Evolutionary conservation across 305 asterid species (phyloP).

Genomic region (Nicotiana rustica): DNA sequence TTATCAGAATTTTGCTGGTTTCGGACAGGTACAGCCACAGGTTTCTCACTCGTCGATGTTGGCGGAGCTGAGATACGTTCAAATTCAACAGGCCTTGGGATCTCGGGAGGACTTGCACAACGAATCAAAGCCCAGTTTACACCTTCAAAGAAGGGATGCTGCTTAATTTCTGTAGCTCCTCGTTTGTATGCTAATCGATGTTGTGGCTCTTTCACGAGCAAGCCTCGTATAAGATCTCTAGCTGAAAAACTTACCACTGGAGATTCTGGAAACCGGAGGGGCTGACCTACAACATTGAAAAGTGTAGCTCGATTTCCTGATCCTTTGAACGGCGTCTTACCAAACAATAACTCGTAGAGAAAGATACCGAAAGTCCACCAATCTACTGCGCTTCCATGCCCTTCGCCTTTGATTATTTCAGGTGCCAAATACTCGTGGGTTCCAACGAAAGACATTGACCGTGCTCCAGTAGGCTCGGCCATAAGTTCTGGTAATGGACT

Average conservation of each 20-base stretch:
- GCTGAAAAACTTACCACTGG: conserved; percentile 81
- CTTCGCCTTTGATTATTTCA: conserved; percentile 75
- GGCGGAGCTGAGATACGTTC: conserved; percentile 1
- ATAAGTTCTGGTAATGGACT: conserved; percentile 67
- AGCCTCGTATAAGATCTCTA: conserved; percentile 68
- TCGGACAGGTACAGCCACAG: not conserved
- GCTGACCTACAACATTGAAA: conserved; percentile 78
- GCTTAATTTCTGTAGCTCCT: conserved; percentile 80
- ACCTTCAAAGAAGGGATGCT: conserved; percentile 81
- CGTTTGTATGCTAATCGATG: conserved; percentile 74
- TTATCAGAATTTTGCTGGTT: conserved; percentile 20
- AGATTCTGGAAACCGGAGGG: conserved; percentile 66
- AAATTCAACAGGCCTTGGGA: conserved; percentile 51
- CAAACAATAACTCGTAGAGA: conserved; percentile 71
- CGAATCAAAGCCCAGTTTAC: conserved; percentile 84
- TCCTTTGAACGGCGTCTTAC: conserved; percentile 74
- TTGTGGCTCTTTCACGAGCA: conserved; percentile 86
- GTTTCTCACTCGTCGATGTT: conserved; percentile 17
- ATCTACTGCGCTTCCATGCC: conserved; percentile 84
- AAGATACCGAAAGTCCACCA: conserved; percentile 87
- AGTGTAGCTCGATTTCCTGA: conserved; percentile 68
- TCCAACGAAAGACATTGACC: conserved; percentile 82
- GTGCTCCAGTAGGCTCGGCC: conserved; percentile 77
- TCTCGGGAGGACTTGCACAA: conserved; percentile 79
- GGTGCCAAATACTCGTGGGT: conserved; percentile 81